These are phyloP conservation scores for Penicillium freii DNA, from an alignment of 2,329 filamentous ascomycete species.

Conservation along the genomic window DNA sequence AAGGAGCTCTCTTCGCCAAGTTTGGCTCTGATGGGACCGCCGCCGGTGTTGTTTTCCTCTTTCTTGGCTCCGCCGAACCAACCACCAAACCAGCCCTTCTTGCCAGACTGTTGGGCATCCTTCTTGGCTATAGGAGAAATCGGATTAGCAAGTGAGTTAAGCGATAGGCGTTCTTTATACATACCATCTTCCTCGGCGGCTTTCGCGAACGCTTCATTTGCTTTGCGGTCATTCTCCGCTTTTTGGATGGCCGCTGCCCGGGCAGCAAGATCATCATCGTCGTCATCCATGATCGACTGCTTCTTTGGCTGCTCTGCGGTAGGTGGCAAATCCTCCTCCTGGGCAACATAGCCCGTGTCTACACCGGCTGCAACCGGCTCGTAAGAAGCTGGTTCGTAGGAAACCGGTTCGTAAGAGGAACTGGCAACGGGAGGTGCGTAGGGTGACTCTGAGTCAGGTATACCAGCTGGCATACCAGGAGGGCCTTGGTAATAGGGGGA, in stretches of 20 bases:
- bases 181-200: slow-evolving; percentile 69
- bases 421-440: slow-evolving; percentile 32
- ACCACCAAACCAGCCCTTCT: slow-evolving; percentile 72
- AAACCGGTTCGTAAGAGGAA: slow-evolving; percentile 29
- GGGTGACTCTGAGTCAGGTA: slow-evolving; percentile 23
- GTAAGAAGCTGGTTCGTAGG: not conserved
- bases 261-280: slow-evolving; percentile 65
- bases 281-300: slow-evolving; percentile 78
- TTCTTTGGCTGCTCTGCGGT: slow-evolving; percentile 63
- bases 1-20: slow-evolving; percentile 91
- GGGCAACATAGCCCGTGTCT: slow-evolving; percentile 32
- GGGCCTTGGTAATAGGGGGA: slow-evolving; percentile 30
- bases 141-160: slow-evolving; percentile 43
- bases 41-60: slow-evolving; percentile 46
- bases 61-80: slow-evolving; percentile 73
- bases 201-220: slow-evolving; percentile 80
- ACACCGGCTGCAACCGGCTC: slow-evolving; percentile 13
- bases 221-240: slow-evolving; percentile 66
- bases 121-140: slow-evolving; percentile 40
- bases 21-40: slow-evolving; percentile 77
- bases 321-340: slow-evolving; percentile 49
- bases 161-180: slow-evolving; percentile 12
- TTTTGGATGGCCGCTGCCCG: slow-evolving; percentile 53
- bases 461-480: slow-evolving; percentile 19
- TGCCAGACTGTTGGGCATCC: slow-evolving; percentile 30